Evolutionary conservation across 2,329 filamentous ascomycete species (phyloP).

Genomic region (Cercospora nicotianae): DNA sequence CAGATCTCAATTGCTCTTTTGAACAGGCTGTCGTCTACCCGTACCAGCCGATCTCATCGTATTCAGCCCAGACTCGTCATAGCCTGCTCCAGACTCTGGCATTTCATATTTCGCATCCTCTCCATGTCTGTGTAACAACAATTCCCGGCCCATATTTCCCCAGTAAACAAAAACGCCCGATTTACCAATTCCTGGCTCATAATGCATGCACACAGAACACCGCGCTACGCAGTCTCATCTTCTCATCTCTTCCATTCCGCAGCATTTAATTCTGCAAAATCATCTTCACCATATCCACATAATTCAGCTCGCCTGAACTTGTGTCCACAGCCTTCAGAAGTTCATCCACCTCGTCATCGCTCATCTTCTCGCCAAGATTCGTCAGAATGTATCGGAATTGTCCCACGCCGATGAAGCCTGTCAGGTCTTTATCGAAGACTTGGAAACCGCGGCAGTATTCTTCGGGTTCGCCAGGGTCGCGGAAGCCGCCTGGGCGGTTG

Average conservation of each 20-base stretch:
- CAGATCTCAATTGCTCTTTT: not conserved
- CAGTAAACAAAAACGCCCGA: not conserved
- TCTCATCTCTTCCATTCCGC: too few species aligned
- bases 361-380: conserved; percentile 99
- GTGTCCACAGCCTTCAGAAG: conserved; percentile 97
- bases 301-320: conserved; percentile 94
- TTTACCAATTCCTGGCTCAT: conserved; percentile 2
- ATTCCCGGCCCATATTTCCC: not conserved
- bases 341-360: conserved; percentile 97
- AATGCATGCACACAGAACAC: conserved; percentile 2
- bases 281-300: conserved; percentile 59
- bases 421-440: conserved; percentile 99
- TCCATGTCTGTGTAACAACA: not conserved
- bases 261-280: conserved; percentile 41
- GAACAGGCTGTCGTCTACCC: not conserved
- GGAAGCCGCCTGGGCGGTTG: conserved; percentile 96
- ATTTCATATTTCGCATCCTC: not conserved
- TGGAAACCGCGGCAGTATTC: conserved; percentile 99
- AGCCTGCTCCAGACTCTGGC: not conserved
- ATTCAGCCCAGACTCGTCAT: not conserved
- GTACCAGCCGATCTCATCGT: not conserved
- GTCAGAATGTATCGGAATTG: conserved; percentile 97
- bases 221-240: not conserved
- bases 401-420: conserved; percentile 94
- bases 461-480: conserved; percentile 94